Evolutionary conservation across 75 land plant genomes (phyloP), one percentile per base, ranked within the genome.

Genomic region (Pseudotsuga menziesii): DNA sequence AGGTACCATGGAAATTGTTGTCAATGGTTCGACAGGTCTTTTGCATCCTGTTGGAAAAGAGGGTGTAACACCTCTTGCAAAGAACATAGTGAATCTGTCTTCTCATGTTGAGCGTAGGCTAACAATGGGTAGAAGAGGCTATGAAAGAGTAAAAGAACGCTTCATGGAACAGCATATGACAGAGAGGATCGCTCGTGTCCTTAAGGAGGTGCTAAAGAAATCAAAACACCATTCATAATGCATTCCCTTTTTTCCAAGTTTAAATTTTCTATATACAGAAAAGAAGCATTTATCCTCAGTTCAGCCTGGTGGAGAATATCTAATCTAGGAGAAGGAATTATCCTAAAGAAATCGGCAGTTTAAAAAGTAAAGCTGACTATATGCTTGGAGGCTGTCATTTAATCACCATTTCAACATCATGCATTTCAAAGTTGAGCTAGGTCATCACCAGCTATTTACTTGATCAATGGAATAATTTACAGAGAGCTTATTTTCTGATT

Each of bases 1-100:
- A 52, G 98, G 98, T 22, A 95, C 98, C 7, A 86, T 80, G 56
- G 98, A 95, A 77, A 95, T 95, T 63, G 97, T 95, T 16, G 92
- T 95, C 3, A 78, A 95, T 80, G 89, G 91, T 27, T 76, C 89
- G 5, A 95, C 94, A 23, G 94, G 98, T 19, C 57, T 92, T 35
- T 70, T 95, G 81, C 98, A 95, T 82, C 89, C 91, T 58, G 92
- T 77, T 25, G 98, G 97, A 14, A 95, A 95, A 78, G 94, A 91
- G 66, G 98, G 98, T 23, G 85, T 94, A 0, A 69, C 77, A 6
- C 80, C 86, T 4, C 90, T 95, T 56, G 92, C 98, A 52, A 76
- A 80, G 54, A 93, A 93, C 74, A 95, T 95, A 29, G 88, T 88
- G 55, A 85, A 87, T 58, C 86, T 95, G 11, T 88, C 88, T 9